Conservation (phyloP, 1,139 yeast species). For the Arxiozyma slooffiae region DNA sequence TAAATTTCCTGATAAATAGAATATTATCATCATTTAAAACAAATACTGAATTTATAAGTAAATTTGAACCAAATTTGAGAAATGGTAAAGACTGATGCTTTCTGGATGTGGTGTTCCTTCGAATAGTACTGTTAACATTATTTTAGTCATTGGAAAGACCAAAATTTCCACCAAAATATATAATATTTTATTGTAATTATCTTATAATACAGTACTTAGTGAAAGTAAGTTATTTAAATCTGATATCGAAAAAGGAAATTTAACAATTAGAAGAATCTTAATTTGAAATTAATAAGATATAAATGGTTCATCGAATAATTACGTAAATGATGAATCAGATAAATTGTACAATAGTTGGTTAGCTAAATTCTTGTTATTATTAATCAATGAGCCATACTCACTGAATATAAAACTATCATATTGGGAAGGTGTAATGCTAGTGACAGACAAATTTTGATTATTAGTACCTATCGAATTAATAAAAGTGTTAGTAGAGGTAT, state of each 20-base stretch:
- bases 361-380: conserved; percentile 31
- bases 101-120: conserved; percentile 45
- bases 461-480: conserved; percentile 17
- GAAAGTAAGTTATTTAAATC: no score
- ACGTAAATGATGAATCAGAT: conserved; percentile 36
- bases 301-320: conserved; percentile 34
- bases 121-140: conserved; percentile 49
- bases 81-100: conserved; percentile 46
- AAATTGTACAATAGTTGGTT: conserved; percentile 51
- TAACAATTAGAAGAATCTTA: no score
- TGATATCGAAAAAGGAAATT: no score
- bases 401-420: conserved; percentile 35
- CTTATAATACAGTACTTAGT: conserved; percentile 47
- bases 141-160: conserved; percentile 36
- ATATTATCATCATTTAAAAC: conserved; percentile 42
- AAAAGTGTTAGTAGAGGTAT: conserved; percentile 24
- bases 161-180: conserved; percentile 79
- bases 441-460: conserved; percentile 22
- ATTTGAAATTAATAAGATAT: no score
- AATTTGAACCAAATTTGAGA: conserved; percentile 60
- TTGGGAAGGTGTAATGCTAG: conserved; percentile 25
- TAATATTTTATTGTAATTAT: conserved; percentile 33
- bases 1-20: conserved; percentile 72
- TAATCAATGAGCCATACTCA: conserved; percentile 35
- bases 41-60: conserved; percentile 57